Evolutionary conservation across 2,329 filamentous ascomycete genomes (phyloP).

Genomic region (Pezicula radicicola): DNA sequence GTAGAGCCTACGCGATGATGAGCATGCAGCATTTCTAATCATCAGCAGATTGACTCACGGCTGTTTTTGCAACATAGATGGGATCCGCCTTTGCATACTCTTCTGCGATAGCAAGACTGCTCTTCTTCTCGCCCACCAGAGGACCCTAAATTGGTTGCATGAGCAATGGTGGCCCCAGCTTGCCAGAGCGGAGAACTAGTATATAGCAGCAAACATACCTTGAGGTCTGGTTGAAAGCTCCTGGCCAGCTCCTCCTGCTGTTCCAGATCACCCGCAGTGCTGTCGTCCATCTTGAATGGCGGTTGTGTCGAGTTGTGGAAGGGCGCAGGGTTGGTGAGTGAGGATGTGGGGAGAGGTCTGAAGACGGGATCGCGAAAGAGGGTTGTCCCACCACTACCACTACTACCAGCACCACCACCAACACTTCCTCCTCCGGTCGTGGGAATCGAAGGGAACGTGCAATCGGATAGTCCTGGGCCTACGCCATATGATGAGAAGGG

Average conservation of each 20-base stretch:
- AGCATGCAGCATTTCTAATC: not conserved
- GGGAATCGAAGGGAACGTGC: no score
- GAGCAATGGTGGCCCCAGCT: slow-evolving; percentile 4
- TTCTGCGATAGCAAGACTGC: slow-evolving; percentile 72
- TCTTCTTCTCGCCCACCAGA: slow-evolving; percentile 73
- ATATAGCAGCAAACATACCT: slow-evolving; percentile 39
- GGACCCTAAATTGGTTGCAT: slow-evolving; percentile 62
- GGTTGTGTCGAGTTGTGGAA: slow-evolving; percentile 9
- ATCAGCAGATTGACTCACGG: slow-evolving; percentile 51
- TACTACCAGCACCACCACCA: not conserved
- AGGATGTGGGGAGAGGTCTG: slow-evolving; percentile 9
- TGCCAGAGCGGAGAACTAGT: slow-evolving; percentile 5
- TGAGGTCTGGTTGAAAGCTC: slow-evolving; percentile 54
- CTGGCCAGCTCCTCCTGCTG: slow-evolving; percentile 60
- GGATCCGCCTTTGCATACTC: slow-evolving; percentile 89
- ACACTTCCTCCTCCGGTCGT: no score
- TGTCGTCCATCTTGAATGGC: slow-evolving; percentile 19
- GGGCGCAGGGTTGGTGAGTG: slow-evolving; percentile 5
- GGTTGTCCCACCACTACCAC: slow-evolving; percentile 3
- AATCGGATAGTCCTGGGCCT: not conserved
- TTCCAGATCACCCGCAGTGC: slow-evolving; percentile 19
- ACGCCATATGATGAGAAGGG: slow-evolving; percentile 21
- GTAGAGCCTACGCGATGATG: slow-evolving; percentile 58
- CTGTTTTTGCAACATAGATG: slow-evolving; percentile 81
- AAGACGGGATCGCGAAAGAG: slow-evolving; percentile 23